Base-by-base conservation (phyloP, 1,284 basidiomycete species). In the Kalmanozyma brasiliensis region DNA sequence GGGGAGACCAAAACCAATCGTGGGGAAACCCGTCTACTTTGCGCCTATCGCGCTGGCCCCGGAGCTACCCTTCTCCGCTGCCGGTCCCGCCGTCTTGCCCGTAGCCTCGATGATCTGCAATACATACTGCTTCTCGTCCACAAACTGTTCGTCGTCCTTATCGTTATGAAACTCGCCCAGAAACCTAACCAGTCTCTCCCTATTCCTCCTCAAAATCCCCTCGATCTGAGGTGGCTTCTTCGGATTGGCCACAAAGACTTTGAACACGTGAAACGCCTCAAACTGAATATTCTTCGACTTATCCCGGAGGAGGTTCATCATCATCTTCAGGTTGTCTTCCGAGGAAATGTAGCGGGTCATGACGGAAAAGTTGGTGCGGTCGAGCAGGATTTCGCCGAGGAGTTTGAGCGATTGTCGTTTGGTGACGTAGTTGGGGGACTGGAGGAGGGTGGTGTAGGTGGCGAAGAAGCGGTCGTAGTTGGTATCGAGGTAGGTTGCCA, bases 231-330 rank as follows among this genome's bases (percentile, higher is more conserved):
- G 88, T 9, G 95, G 94, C 83, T 99, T 99, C 88, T 97, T 96
- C 20, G 95, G 95, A 81, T 99, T 99, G 36, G 96, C 95, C 33
- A 98, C 95, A 78, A 99, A 99, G 6, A 94, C 95, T 88, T 98
- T 99, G 88, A 99, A 99, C 30, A 99, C 96, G 78, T 98, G 96
- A 84, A 99, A 99, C 2, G 95, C 95, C 83, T 99, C 95, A 65
- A 98, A 98, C 83, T 99, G 95, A 51, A 99, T 98, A 83, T 99
- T 98, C 86, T 93, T 92, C 86, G 93, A 95, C 86, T 94, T 94
- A 81, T 98, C 94, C 64, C 94, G 87, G 46, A 99, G 85, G 49
- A 98, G 87, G 83, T 98, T 98, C 95, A 99, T 99, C 93, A 98
- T 97, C 88, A 95, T 92, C 88, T 98, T 98, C 63, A 99, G 87